Evolutionary conservation across 1,284 basidiomycete genomes (phyloP), one percentile per base, ranked within the genome.

Genomic region (Ceratobasidium sp.): DNA sequence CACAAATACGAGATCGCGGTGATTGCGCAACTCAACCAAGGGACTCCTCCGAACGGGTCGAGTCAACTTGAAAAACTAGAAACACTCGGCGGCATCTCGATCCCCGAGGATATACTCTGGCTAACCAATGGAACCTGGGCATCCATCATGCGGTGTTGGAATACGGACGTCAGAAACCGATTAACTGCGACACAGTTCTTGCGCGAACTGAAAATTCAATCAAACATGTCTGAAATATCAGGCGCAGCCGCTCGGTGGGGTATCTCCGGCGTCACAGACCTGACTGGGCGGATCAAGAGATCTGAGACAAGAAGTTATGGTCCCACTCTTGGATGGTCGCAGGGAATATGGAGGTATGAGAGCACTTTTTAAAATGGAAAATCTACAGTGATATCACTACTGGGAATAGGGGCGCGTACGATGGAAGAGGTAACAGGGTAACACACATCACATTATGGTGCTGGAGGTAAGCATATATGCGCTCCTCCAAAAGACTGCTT

Each of bases 301-400:
- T 64, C 74, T n/a, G 62, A 52, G 15, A 44, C 20, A n/a, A n/a
- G n/a, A n/a, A n/a, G n/a, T n/a, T n/a, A 48, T 10, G 48, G 46
- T 10, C 33, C 42, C n/a, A 76, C 52, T 12, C 23, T 76, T 6
- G 54, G 74, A 2, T 76, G 74, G 74, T 76, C 74, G 12, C 50
- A 38, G 15, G 74, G 74, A 13, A 42, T 64, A 1, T 76, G 74
- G 74, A 64, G 74, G 74, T 76, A 26, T n/a, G n/a, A n/a, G n/a
- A n/a, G n/a, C n/a, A n/a, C n/a, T 23, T 3, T 59, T 74, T 46
- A 17, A 15, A 33, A n/a, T n/a, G n/a, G n/a, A n/a, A n/a, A n/a
- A n/a, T n/a, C n/a, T n/a, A n/a, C 17, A 9, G 20, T 20, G 13
- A 23, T 26, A 6, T 17, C 28, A 7, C n/a, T n/a, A n/a, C 12